Evolutionary conservation across 2,329 filamentous ascomycete species (phyloP).

Genomic region (Claviceps monticola): DNA sequence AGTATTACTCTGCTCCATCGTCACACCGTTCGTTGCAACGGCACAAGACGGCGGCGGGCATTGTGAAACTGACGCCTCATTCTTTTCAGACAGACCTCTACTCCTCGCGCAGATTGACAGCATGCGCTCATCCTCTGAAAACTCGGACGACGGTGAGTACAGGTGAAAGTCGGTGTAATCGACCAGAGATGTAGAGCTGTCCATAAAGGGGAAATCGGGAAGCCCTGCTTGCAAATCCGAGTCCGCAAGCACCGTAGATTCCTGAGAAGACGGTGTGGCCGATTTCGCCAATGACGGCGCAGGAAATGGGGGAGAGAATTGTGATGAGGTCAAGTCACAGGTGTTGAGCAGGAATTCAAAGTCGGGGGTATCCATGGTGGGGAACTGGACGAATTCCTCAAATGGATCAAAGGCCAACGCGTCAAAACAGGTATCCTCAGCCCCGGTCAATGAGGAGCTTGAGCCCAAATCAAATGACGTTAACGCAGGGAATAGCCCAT

Average conservation of each 20-base stretch:
- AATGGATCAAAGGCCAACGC: conserved; percentile 19
- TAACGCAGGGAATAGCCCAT: background rate
- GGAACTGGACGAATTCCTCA: conserved; percentile 33
- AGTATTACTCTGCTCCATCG: background rate
- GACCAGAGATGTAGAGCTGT: conserved; percentile 6
- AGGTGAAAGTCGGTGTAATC: conserved; percentile 43
- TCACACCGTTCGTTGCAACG: background rate
- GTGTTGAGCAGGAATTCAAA: conserved; percentile 34
- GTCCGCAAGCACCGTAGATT: background rate
- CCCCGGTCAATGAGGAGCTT: conserved; percentile 11
- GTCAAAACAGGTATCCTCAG: conserved; percentile 10
- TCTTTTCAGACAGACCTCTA: conserved; percentile 3
- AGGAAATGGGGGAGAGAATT: conserved; percentile 14
- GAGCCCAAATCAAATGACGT: conserved; percentile 9
- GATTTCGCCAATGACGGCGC: conserved; percentile 14
- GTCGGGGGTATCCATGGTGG: conserved; percentile 21
- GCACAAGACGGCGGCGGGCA: background rate
- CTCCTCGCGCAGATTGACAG: conserved; percentile 14
- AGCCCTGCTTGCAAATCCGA: conserved; percentile 2
- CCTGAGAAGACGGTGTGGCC: conserved; percentile 13
- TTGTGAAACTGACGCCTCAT: conserved; percentile 3
- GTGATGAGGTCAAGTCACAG: conserved; percentile 27
- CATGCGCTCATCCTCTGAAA: conserved; percentile 35
- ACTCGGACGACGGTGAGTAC: conserved; percentile 35
- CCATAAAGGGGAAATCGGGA: conserved; percentile 25